phyloP scores from a whole-genome alignment of 2,329 filamentous ascomycete genomes.

The Talaromyces amestolkiae region DNA sequence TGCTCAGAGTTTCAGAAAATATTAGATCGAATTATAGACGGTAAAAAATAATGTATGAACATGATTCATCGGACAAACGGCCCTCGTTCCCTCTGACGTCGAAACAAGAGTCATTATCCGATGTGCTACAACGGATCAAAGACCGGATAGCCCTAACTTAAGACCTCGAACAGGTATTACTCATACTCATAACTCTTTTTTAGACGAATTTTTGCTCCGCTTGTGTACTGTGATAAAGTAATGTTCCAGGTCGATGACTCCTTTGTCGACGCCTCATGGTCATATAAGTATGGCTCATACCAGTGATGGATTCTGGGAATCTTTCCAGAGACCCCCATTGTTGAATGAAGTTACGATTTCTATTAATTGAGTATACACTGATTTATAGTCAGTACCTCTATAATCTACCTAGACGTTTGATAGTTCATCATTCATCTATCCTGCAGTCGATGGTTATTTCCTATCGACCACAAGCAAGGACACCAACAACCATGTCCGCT shows the following conservation, averaged over 20 bases:
- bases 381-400: background rate
- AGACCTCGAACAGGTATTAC: background rate
- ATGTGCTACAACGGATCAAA: conserved; percentile 2
- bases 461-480: background rate
- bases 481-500: background rate
- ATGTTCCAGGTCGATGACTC: conserved; percentile 4
- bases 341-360: background rate
- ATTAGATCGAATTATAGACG: background rate
- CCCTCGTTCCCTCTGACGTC: background rate
- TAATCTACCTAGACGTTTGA: no score
- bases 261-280: background rate
- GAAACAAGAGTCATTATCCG: conserved; percentile 2
- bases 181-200: background rate
- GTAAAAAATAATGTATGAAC: background rate
- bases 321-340: background rate
- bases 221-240: background rate
- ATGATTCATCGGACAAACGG: background rate
- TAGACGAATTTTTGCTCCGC: background rate
- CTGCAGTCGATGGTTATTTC: background rate
- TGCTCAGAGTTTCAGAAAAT: background rate
- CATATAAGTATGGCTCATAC: conserved; percentile 13
- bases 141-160: background rate
- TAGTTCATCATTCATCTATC: background rate
- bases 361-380: no score
- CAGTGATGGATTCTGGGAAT: background rate